Conservation (phyloP, 768 basidiomycete genomes). For the Kwoniella mangroviensis region DNA sequence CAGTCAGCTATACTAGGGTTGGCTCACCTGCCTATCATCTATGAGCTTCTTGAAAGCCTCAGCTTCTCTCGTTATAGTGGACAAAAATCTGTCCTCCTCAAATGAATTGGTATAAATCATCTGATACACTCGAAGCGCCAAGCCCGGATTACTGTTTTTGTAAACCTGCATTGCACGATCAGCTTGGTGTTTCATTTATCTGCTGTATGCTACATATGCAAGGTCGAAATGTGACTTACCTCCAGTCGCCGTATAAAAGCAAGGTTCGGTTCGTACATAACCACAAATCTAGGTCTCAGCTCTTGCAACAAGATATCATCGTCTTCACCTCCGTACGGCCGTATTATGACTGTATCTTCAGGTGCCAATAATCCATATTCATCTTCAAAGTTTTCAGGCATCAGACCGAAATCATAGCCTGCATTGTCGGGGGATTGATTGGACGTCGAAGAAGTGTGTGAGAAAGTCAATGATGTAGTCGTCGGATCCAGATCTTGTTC, state of each 20-base stretch:
- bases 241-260: constrained; percentile 91
- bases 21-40: constrained; percentile 80
- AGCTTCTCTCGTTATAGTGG: constrained; percentile 85
- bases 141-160: constrained; percentile 77
- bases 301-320: constrained; percentile 88
- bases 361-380: constrained; percentile 78
- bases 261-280: constrained; percentile 93
- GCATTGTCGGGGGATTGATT: constrained; percentile 9
- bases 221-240: constrained; percentile 60
- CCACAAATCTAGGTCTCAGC: constrained; percentile 84
- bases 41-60: constrained; percentile 91
- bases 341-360: constrained; percentile 79
- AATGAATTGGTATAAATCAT: constrained; percentile 91
- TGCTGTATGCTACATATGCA: not conserved
- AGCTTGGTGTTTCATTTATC: constrained; percentile 8
- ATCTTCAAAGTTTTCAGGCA: constrained; percentile 68
- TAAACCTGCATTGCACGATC: constrained; percentile 68
- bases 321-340: constrained; percentile 87
- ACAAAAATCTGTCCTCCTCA: constrained; percentile 94
- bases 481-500: constrained; percentile 48
- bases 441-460: not conserved
- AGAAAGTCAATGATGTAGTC: constrained; percentile 13
- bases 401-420: constrained; percentile 22
- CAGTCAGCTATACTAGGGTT: not conserved
- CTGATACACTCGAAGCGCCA: constrained; percentile 88